These are phyloP conservation scores for Cupressus sempervirens DNA, from an alignment of 75 land plant species.

Conservation along the genomic window DNA sequence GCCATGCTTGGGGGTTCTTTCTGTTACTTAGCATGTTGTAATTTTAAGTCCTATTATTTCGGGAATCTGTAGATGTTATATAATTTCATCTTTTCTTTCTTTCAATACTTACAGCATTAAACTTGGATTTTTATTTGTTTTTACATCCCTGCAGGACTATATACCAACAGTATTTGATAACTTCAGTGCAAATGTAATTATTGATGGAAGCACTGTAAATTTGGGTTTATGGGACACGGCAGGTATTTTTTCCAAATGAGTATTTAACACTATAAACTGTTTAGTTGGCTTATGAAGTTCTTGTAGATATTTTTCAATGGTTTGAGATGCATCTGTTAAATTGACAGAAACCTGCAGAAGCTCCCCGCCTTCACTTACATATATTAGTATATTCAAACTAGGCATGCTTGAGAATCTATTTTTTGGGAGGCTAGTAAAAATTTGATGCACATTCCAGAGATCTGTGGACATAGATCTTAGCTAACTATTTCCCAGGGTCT, in stretches of 20 bases:
- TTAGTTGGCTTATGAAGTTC: neutral
- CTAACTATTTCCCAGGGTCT: too few species aligned
- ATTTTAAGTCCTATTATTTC: neutral
- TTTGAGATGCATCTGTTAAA: neutral
- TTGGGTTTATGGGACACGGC: slow-evolving; percentile 60
- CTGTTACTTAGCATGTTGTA: neutral
- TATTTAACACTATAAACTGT: neutral
- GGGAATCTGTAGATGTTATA: neutral
- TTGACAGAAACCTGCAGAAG: neutral
- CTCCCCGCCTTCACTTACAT: neutral
- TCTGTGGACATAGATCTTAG: neutral
- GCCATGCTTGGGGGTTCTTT: neutral
- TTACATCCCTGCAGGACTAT: slow-evolving; percentile 33
- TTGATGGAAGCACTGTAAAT: slow-evolving; percentile 47
- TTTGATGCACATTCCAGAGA: neutral
- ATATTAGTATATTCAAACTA: neutral
- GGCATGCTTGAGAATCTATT: neutral
- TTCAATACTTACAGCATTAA: neutral
- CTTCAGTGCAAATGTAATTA: slow-evolving; percentile 50
- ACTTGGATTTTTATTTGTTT: neutral
- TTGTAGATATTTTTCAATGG: neutral
- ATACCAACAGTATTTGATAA: slow-evolving; percentile 60
- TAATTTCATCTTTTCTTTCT: neutral
- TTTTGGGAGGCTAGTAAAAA: neutral
- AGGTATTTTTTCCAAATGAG: slow-evolving; percentile 18